These are phyloP conservation scores for Malus orientalis DNA, from an alignment of 306 rosid genomes.

Conservation along the genomic window DNA sequence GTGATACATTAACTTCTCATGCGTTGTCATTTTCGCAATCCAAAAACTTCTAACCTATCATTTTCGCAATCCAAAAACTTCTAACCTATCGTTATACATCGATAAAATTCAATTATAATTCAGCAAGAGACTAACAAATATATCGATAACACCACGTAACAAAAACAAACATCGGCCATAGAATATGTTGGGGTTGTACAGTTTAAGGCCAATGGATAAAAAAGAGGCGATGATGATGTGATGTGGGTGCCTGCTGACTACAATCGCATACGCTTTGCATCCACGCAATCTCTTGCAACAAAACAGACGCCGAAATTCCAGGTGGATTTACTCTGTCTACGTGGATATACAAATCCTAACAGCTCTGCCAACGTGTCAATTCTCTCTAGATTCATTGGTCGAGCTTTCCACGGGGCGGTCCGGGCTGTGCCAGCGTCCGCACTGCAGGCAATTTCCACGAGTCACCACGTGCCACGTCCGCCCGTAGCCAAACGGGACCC, in stretches of 20 bases:
- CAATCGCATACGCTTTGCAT: no score
- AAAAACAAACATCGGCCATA: no score
- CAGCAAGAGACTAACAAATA: no score
- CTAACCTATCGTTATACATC: no score
- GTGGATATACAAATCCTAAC: background rate
- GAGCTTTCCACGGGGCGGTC: slow-evolving; percentile 13
- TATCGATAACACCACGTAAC: no score
- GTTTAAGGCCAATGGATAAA: no score
- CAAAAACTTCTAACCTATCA: no score
- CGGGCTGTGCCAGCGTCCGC: slow-evolving; percentile 15
- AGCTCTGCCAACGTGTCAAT: background rate
- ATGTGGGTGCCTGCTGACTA: background rate
- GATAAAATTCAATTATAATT: no score
- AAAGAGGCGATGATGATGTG: background rate
- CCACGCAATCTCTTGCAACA: background rate
- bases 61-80: no score
- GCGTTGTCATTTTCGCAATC: no score
- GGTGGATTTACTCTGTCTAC: background rate
- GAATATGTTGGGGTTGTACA: no score
- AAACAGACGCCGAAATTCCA: background rate
- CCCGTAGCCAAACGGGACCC: background rate
- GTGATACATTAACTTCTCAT: no score
- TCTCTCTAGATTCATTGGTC: background rate
- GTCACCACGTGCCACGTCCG: slow-evolving; percentile 19
- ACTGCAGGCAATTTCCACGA: slow-evolving; percentile 37